Percentiles rank a stretch among this genome's conserved stretches.
Evolutionary conservation across 768 basidiomycete genomes (phyloP).

Genomic region (Cystofilobasidium macerans): DNA sequence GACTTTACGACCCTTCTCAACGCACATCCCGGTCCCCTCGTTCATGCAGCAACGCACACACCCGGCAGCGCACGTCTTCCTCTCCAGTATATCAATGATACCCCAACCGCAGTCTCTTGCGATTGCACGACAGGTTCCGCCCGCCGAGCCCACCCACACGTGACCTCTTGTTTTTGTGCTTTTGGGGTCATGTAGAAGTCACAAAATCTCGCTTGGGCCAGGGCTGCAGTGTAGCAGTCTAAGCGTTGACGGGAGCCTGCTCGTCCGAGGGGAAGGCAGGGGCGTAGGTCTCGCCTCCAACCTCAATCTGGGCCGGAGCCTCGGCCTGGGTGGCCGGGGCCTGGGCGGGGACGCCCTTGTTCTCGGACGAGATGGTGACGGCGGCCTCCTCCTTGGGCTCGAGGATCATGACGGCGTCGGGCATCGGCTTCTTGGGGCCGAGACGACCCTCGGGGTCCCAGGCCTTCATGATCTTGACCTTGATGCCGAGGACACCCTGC

Average conservation of each 20-base stretch:
- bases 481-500: conserved; percentile 99
- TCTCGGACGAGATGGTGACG: conserved; percentile 79
- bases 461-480: conserved; percentile 99
- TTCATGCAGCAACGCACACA: too few relatives aligned
- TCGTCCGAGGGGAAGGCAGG: background rate
- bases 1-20: background rate
- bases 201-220: background rate
- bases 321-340: conserved; percentile 27
- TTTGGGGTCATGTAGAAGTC: conserved; percentile 1
- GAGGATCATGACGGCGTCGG: conserved; percentile 80
- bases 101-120: too few relatives aligned
- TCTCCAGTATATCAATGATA: too few relatives aligned
- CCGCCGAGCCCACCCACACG: too few relatives aligned
- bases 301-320: conserved; percentile 25
- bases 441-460: conserved; percentile 80
- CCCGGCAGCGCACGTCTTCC: too few relatives aligned
- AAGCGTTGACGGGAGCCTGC: conserved; percentile 1
- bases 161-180: background rate
- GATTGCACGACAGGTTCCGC: too few relatives aligned
- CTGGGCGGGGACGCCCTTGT: conserved; percentile 48
- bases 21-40: too few relatives aligned
- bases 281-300: conserved; percentile 21
- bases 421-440: conserved; percentile 86
- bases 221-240: background rate
- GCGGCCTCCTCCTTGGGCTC: conserved; percentile 85